Percentiles rank a stretch among this genome's conserved stretches.
phyloP scores from a whole-genome alignment of 768 basidiomycete species.

The Nidularia sp. region DNA sequence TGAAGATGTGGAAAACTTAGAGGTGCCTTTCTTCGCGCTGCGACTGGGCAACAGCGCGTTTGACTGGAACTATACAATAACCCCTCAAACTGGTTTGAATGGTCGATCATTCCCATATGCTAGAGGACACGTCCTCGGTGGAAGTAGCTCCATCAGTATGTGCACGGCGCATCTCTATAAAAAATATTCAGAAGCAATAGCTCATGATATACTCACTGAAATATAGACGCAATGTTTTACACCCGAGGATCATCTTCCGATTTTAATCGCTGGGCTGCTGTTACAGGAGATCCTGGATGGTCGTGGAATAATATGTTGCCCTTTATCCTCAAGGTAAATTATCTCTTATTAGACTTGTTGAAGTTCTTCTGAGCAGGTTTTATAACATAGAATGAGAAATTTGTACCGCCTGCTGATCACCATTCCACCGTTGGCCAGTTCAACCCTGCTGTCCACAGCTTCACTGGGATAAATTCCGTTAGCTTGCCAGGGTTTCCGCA shows the following conservation, averaged over 20 bases:
- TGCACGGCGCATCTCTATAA: constrained; percentile 6
- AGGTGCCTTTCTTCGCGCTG: constrained; percentile 11
- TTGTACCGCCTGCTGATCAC: constrained; percentile 19
- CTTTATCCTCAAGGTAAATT: constrained; percentile 17
- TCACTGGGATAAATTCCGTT: constrained; percentile 16
- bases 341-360: neutral
- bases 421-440: constrained; percentile 26
- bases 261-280: neutral
- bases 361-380: neutral
- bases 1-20: constrained; percentile 7
- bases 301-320: constrained; percentile 15
- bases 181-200: constrained; percentile 3
- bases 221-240: constrained; percentile 6
- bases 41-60: constrained; percentile 9
- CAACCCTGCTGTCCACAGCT: constrained; percentile 22
- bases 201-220: constrained; percentile 11
- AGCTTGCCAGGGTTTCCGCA: constrained; percentile 18
- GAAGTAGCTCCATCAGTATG: constrained; percentile 27
- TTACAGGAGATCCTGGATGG: constrained; percentile 18
- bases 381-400: constrained; percentile 23
- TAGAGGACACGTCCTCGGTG: constrained; percentile 25
- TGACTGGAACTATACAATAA: constrained; percentile 34
- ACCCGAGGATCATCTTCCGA: constrained; percentile 13
- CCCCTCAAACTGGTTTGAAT: constrained; percentile 21
- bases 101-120: constrained; percentile 18